Base-by-base conservation (phyloP, 75 land plant species). In the Pseudotsuga menziesii region DNA sequence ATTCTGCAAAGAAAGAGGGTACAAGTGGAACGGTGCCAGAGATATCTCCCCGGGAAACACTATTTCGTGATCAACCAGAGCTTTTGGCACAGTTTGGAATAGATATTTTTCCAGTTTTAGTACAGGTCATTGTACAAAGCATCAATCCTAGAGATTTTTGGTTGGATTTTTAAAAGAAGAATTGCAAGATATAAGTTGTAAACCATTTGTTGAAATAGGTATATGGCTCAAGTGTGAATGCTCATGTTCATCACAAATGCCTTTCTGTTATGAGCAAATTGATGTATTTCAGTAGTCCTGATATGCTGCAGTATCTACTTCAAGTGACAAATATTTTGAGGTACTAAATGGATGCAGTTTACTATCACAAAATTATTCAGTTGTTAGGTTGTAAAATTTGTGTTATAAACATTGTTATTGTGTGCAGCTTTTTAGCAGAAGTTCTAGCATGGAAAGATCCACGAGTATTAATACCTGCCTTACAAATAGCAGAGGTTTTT, bases 381-480 rank as follows among this genome's bases (percentile, higher is more conserved):
- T 29, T 35, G 11, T 29, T 26, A 8, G 3, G 12, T 75, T 76
- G 19, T 17, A 61, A n/a, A 44, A 44, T 6, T 26, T 1, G 12
- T 1, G n/a, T 75, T 74, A 23, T 44, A 26, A 22, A 39, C 44
- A 44, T 39, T 7, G 14, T 35, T 23, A 26, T 78, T 74, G 58
- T 14, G 26, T 72, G 54, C 89, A 91, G 96, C 32, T 91, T 91
- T 61, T 52, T 93, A 73, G 86, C 91, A 62, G 84, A 87, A 54
- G 71, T 91, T 13, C 78, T 91, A 67, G 77, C 85, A 16, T 59
- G 79, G 29, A 93, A 88, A 62, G 91, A 91, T 83, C 85, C 55
- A 26, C 86, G 87, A 60, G 70, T 91, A 14, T 74, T 89, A 57
- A 23, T 84, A 29, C 61, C 84, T 56, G 88, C 84, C 36, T 84